phyloP scores from a whole-genome alignment of 768 basidiomycete genomes.

The Cantharellus anzutake region DNA sequence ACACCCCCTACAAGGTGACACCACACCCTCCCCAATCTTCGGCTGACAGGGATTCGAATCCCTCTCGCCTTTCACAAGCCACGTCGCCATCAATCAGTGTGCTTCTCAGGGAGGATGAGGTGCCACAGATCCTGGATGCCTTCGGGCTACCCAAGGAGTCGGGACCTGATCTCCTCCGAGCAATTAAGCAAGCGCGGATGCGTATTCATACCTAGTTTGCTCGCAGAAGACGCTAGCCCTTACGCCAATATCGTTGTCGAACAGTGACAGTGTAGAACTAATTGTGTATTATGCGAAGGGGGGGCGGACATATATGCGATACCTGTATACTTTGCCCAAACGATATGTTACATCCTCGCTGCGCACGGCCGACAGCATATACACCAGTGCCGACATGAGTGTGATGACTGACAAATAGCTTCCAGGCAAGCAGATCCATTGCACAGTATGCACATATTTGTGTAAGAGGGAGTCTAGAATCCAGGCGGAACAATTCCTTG shows the following conservation, averaged over 20 bases:
- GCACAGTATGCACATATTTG: too few species aligned
- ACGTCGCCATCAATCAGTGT: background rate
- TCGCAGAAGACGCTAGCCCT: background rate
- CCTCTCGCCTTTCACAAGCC: background rate
- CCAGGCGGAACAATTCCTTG: conserved; percentile 67
- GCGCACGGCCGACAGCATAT: background rate
- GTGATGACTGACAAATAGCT: too few species aligned
- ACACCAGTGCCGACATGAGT: too few species aligned
- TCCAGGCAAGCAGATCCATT: too few species aligned
- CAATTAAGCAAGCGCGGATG: conserved; percentile 7
- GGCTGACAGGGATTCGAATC: background rate
- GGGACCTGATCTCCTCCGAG: conserved; percentile 5
- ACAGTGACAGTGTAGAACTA: background rate
- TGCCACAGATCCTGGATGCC: conserved; percentile 2
- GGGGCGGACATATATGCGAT: background rate
- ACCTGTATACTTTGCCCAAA: background rate
- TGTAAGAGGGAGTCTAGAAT: conserved; percentile 28
- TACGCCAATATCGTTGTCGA: background rate
- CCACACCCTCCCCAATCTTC: background rate
- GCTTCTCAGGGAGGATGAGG: background rate
- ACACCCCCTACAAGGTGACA: background rate
- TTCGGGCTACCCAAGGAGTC: conserved; percentile 1
- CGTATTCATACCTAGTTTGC: background rate
- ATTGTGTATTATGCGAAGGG: background rate
- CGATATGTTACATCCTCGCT: background rate